phyloP scores from a whole-genome alignment of 768 basidiomycete genomes.

The Rickenella mellea region DNA sequence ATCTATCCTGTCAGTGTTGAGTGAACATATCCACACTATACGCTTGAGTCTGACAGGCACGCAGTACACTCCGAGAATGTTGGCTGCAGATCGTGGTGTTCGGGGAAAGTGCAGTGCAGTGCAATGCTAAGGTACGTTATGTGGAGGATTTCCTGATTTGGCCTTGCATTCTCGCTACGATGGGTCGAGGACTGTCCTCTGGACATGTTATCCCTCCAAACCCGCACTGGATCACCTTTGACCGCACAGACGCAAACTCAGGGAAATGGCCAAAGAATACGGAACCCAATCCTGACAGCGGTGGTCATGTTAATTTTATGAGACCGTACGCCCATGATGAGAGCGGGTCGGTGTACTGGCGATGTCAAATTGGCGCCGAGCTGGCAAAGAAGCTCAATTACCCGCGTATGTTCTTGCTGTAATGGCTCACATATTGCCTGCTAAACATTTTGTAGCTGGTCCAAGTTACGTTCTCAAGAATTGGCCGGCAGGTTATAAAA shows the following conservation, averaged over 20 bases:
- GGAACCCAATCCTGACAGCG: conserved; percentile 38
- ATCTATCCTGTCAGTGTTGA: too few relatives aligned
- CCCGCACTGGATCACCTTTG: conserved; percentile 49
- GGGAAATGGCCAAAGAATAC: conserved; percentile 50
- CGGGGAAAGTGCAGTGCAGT: too few relatives aligned
- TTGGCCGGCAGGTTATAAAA: conserved; percentile 60
- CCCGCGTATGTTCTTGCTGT: neutral
- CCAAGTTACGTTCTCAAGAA: conserved; percentile 47
- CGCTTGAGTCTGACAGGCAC: too few relatives aligned
- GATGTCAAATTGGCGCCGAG: conserved; percentile 27
- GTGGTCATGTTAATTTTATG: conserved; percentile 69
- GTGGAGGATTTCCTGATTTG: too few relatives aligned
- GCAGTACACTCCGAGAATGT: too few relatives aligned
- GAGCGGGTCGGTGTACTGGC: conserved; percentile 49
- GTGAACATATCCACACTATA: too few relatives aligned
- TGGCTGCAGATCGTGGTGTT: too few relatives aligned
- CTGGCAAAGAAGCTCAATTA: conserved; percentile 23
- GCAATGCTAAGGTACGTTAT: too few relatives aligned
- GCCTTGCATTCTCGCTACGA: too few relatives aligned
- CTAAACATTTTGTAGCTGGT: conserved; percentile 27
- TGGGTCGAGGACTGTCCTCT: too few relatives aligned
- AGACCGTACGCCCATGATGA: conserved; percentile 42
- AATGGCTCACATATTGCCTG: neutral
- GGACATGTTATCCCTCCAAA: conserved; percentile 37
- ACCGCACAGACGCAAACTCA: conserved; percentile 48